phyloP scores from a whole-genome alignment of 2,329 filamentous ascomycete species.

The Clarireedia sp. region DNA sequence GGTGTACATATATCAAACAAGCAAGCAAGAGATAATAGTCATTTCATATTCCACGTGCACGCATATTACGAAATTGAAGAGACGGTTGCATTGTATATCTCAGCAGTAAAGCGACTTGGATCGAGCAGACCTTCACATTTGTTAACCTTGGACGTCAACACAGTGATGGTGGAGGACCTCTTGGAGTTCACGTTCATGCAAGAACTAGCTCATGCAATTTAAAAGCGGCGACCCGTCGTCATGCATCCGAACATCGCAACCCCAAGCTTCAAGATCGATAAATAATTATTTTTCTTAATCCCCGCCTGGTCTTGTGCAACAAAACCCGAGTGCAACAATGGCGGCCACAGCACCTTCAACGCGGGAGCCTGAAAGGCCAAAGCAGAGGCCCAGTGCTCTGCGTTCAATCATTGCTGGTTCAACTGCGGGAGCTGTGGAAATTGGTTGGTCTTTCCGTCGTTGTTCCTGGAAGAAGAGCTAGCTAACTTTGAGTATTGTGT shows the following conservation, averaged over 20 bases:
- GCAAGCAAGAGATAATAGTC: too few species aligned
- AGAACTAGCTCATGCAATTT: background rate
- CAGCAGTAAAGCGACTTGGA: too few species aligned
- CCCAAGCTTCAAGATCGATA: background rate
- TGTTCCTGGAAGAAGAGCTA: background rate
- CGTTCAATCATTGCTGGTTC: slow-evolving; percentile 89
- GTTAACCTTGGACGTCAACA: too few species aligned
- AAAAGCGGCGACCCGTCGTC: slow-evolving; percentile 10
- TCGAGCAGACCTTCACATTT: too few species aligned
- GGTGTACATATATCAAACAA: too few species aligned
- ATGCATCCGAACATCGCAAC: slow-evolving; percentile 1
- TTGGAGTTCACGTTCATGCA: too few species aligned
- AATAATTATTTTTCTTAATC: background rate
- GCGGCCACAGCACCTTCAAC: background rate
- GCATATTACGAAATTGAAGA: too few species aligned
- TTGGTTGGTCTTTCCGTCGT: slow-evolving; percentile 47
- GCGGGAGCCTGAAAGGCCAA: slow-evolving; percentile 30
- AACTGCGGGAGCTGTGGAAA: slow-evolving; percentile 90
- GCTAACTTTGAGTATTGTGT: slow-evolving; percentile 6
- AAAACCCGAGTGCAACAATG: background rate
- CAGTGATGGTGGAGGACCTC: too few species aligned
- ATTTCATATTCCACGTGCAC: too few species aligned
- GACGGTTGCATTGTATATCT: too few species aligned
- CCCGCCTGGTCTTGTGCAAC: background rate
- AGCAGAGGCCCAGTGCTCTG: slow-evolving; percentile 61